Evolutionary conservation across 139 green algal species (phyloP), one percentile per base, ranked within the genome.

Genomic region (Pseudopediastrum boryanum): DNA sequence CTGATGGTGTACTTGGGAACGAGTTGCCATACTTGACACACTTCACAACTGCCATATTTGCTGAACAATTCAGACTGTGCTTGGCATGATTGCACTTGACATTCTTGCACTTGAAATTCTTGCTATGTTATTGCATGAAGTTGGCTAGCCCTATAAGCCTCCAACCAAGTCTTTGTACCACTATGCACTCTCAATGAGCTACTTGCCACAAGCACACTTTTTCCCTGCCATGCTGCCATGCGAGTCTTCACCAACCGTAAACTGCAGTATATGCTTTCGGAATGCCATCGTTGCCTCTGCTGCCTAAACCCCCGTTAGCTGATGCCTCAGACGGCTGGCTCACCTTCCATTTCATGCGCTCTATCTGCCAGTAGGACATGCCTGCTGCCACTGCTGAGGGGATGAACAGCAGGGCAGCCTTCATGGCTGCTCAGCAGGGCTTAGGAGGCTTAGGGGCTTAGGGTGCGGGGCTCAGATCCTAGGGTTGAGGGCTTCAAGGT

Each of bases 301-400:
- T 66, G 58, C 0, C 1, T 10, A 31, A 66, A 42, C 58, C 23
- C 21, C 12, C n/a, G 3, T 1, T 39, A 31, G n/a, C n/a, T 4
- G 0, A 41, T 13, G 16, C 31, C 4, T 35, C 4, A 35, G 9
- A n/a, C n/a, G 48, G 48, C 19, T 31, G 12, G 9, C 65, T 35
- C n/a, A 82, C 76, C 65, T 82, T 82, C 64, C 65, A 76, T 16
- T 69, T 64, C 76, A 82, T 82, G 7, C 76, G 38, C 33, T 82
- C 65, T 62, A 82, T n/a, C 51, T 82, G 76, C 76, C 76, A 82
- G 8, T 19, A n/a, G 38, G 59, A 50, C 64, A 82, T 75, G 46
- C 35, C 39, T 19, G 50, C 76, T 52, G 76, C 76, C 39, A 82
- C 64, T 44, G 76, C 76, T 31, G 76, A 82, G 2, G 76, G 76